Percentiles rank a stretch among this genome's conserved stretches.
phyloP scores from a whole-genome alignment of 768 basidiomycete genomes.

The Tephrocybe rancida region DNA sequence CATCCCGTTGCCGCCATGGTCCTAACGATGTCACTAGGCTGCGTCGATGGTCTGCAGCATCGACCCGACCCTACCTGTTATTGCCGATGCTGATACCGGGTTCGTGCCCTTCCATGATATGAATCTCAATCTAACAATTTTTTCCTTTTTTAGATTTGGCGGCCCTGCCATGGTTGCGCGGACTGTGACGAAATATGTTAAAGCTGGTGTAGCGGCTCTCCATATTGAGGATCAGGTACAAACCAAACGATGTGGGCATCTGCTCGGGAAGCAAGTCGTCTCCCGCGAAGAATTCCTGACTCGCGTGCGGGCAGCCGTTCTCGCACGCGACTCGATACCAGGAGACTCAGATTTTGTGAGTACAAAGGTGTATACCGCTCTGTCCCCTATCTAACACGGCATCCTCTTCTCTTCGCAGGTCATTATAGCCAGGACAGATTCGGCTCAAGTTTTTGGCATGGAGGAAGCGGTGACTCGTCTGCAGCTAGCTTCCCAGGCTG shows the following conservation, averaged over 20 bases:
- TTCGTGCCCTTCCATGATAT: constrained; percentile 24
- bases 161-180: constrained; percentile 77
- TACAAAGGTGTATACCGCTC: background rate
- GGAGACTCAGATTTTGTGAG: constrained; percentile 75
- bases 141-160: constrained; percentile 47
- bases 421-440: constrained; percentile 77
- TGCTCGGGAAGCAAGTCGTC: constrained; percentile 82
- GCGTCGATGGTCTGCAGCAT: constrained; percentile 73
- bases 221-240: constrained; percentile 87
- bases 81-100: constrained; percentile 84
- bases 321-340: constrained; percentile 75
- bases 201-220: constrained; percentile 71
- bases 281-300: constrained; percentile 76
- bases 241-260: constrained; percentile 79
- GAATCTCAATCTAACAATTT: background rate
- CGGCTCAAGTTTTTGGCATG: constrained; percentile 79
- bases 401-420: constrained; percentile 37
- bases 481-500: constrained; percentile 70
- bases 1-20: background rate
- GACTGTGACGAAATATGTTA: constrained; percentile 70
- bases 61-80: constrained; percentile 66
- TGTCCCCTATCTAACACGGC: background rate
- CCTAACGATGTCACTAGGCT: constrained; percentile 34
- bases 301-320: constrained; percentile 76
- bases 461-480: constrained; percentile 70